Conservation (phyloP, 2,329 filamentous ascomycete genomes). For the Cercospora berteroae region DNA sequence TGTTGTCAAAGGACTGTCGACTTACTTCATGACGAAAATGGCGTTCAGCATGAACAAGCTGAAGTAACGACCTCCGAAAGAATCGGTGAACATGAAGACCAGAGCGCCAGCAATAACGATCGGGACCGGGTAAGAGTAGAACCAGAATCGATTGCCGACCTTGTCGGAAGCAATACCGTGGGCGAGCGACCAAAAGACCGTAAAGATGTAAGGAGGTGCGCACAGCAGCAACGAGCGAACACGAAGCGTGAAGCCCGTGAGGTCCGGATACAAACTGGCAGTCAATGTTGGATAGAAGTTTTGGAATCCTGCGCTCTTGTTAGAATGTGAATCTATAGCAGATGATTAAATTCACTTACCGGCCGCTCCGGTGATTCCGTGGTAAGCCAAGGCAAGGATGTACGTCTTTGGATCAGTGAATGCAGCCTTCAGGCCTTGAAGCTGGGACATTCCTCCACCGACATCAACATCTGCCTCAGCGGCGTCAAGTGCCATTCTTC, state of each 20-base stretch:
- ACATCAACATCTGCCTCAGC: conserved; percentile 52
- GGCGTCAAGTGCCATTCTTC: conserved; percentile 52
- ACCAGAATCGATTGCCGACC: conserved; percentile 50
- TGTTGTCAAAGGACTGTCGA: conserved; percentile 38
- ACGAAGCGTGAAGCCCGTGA: conserved; percentile 37
- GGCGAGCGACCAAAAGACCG: conserved; percentile 49
- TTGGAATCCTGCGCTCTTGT: conserved; percentile 45
- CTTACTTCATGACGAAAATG: conserved; percentile 52
- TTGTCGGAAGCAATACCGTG: conserved; percentile 50
- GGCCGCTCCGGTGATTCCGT: conserved; percentile 49
- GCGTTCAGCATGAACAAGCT: conserved; percentile 56
- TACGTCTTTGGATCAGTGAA: conserved; percentile 53
- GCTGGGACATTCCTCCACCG: conserved; percentile 48
- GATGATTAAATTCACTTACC: neutral
- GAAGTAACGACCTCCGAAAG: conserved; percentile 56
- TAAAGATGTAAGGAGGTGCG: conserved; percentile 55
- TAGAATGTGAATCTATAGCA: neutral
- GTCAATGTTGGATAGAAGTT: conserved; percentile 58
- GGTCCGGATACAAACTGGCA: conserved; percentile 38
- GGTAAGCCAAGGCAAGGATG: conserved; percentile 49
- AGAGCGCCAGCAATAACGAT: conserved; percentile 53
- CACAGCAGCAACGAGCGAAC: conserved; percentile 52
- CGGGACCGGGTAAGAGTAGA: conserved; percentile 54
- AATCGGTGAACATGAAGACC: conserved; percentile 54
- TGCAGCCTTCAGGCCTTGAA: conserved; percentile 52